Percentiles rank a stretch among this genome's conserved stretches.
Conservation (phyloP, 805 yeast genomes). For the Sugiyamaella valdiviana region DNA sequence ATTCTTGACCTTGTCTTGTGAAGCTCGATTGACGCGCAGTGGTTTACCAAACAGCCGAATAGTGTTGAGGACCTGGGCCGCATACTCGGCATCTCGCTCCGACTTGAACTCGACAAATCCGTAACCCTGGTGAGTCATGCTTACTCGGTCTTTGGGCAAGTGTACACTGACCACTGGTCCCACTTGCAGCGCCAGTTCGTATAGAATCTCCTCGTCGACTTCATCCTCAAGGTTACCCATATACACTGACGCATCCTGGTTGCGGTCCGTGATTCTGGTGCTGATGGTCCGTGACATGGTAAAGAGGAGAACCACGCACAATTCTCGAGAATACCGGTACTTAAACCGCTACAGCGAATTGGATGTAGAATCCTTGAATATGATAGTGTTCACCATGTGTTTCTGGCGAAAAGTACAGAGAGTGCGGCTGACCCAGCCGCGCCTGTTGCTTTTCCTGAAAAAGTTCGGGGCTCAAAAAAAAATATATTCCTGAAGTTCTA, state of each 20-base stretch:
- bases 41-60: slow-evolving; percentile 54
- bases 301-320: too few species aligned
- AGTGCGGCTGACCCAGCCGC: neutral
- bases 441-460: neutral
- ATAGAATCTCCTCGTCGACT: slow-evolving; percentile 64
- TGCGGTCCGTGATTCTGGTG: slow-evolving; percentile 41
- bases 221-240: slow-evolving; percentile 77
- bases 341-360: too few species aligned
- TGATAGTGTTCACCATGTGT: too few species aligned
- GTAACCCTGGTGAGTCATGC: slow-evolving; percentile 71
- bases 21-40: slow-evolving; percentile 52
- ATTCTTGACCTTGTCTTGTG: slow-evolving; percentile 22
- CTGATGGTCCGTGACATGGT: neutral
- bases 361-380: too few species aligned
- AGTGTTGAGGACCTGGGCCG: slow-evolving; percentile 53
- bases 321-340: too few species aligned
- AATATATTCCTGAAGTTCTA: neutral
- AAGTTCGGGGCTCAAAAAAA: neutral
- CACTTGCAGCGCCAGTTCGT: slow-evolving; percentile 78
- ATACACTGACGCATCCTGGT: slow-evolving; percentile 61
- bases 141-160: slow-evolving; percentile 73
- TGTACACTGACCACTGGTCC: slow-evolving; percentile 68
- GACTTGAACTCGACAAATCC: slow-evolving; percentile 74
- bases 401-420: neutral
- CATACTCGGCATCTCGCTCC: slow-evolving; percentile 64